These are phyloP conservation scores for Russula griseocarnosa DNA, from an alignment of 768 basidiomycete genomes.

Conservation along the genomic window DNA sequence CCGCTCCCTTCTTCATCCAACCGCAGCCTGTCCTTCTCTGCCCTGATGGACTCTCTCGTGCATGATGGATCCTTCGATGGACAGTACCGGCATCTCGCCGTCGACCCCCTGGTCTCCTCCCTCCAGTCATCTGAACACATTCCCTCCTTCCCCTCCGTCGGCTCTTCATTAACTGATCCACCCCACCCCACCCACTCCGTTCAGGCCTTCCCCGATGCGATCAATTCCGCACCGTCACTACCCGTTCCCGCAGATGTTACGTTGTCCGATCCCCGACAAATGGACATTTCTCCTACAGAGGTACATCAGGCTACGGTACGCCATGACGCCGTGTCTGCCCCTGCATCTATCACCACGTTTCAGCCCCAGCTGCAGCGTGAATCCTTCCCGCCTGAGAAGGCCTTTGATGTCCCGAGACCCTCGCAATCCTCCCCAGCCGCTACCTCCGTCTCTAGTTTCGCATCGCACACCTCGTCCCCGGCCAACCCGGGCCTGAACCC, in stretches of 20 bases:
- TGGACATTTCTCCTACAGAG: slow-evolving; percentile 28
- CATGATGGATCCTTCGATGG: slow-evolving; percentile 16
- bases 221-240: slow-evolving; percentile 28
- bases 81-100: slow-evolving; percentile 17
- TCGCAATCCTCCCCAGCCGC: slow-evolving; percentile 36
- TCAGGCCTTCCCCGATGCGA: slow-evolving; percentile 29
- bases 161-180: slow-evolving; percentile 29
- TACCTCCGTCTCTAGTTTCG: slow-evolving; percentile 34
- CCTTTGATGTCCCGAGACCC: slow-evolving; percentile 31
- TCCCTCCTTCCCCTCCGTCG: slow-evolving; percentile 25
- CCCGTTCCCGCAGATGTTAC: slow-evolving; percentile 29
- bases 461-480: slow-evolving; percentile 37
- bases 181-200: slow-evolving; percentile 28
- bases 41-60: slow-evolving; percentile 22
- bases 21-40: neutral
- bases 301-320: slow-evolving; percentile 14
- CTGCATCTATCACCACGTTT: slow-evolving; percentile 20
- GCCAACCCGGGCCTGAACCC: slow-evolving; percentile 34
- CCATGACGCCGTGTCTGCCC: slow-evolving; percentile 18
- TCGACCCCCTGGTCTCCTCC: slow-evolving; percentile 15
- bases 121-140: slow-evolving; percentile 17
- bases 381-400: slow-evolving; percentile 13
- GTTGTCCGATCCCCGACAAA: slow-evolving; percentile 31
- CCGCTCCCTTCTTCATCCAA: neutral
- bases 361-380: slow-evolving; percentile 19